Base-by-base conservation (phyloP, 2,329 filamentous ascomycete genomes). In the Pyricularia pennisetigena region DNA sequence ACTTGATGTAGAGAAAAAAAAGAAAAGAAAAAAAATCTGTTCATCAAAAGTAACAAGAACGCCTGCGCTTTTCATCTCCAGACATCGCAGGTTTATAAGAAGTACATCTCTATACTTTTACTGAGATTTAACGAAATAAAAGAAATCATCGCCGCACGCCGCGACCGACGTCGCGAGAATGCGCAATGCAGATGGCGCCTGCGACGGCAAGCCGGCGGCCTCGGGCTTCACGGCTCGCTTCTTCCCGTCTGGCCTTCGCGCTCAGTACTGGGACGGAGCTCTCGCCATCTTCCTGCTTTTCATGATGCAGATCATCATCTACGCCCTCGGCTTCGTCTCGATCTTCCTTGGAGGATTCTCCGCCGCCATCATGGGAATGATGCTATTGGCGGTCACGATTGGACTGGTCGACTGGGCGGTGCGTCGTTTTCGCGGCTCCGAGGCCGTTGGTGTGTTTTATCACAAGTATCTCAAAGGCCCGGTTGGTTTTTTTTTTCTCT, bases 351-450 rank as follows among this genome's bases (percentile, higher is more conserved):
- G 74, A n/a, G 75, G 80, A 29, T 84, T 83, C 69, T 81, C 83
- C 4, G 79, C 82, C 0, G 78, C 82, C 7, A 81, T 85, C 62
- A 68, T 82, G 35, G 81, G 80, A 41, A 85, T 85, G 83, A 16
- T 77, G 0, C 64, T 79, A 20, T 74, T 80, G 0, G 81, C 71
- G 0, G 57, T 74, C 9, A 81, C 81, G 75, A 72, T 77, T 2
- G 30, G 72, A 0, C n/a, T 72, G 0, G 49, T 69, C 1, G 72
- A 71, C 4, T 70, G 68, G 4, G 35, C 72, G 0, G 30, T 67
- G 57, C 26, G 29, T 16, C 23, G 16, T 10, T 62, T 35, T 23
- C 16, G 54, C 29, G 57, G 16, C 20, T 59, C 54, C 1, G 2
- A 72, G 1, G 71, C 70, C 8, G 57, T 78, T 0, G 74, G 77